A percentile compares a stretch with the other conserved stretches of the same genome.
Conservation (phyloP, 805 yeast genomes). For the Candida michaelii region DNA sequence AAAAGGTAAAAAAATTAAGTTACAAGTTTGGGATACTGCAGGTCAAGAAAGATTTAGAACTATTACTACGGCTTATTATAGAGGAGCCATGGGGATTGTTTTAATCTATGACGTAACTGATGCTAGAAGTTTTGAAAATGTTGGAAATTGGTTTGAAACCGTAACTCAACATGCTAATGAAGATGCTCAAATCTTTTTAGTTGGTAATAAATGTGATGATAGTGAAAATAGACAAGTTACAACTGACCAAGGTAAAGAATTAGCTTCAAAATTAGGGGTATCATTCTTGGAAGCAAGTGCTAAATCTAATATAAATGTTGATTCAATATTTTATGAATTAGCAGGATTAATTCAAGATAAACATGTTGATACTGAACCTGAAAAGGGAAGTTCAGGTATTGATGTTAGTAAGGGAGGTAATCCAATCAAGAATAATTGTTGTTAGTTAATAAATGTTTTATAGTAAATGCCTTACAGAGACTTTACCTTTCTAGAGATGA, state of each 20-base stretch:
- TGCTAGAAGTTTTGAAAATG: conserved; percentile 88
- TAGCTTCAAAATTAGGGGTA: conserved; percentile 82
- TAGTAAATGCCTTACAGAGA: no score
- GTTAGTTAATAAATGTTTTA: conserved; percentile 22
- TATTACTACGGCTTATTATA: conserved; percentile 87
- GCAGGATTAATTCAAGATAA: conserved; percentile 86
- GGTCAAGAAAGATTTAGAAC: conserved; percentile 97
- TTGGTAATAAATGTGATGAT: conserved; percentile 95
- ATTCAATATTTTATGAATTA: conserved; percentile 84
- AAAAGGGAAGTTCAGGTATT: conserved; percentile 25
- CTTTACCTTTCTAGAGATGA: no score
- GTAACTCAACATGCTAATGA: conserved; percentile 96
- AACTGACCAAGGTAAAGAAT: conserved; percentile 83
- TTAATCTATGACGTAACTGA: conserved; percentile 84
- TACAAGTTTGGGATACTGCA: conserved; percentile 97
- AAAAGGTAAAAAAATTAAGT: conserved; percentile 88
- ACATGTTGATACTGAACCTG: conserved; percentile 46
- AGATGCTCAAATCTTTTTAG: conserved; percentile 89
- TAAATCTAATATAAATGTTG: conserved; percentile 88
- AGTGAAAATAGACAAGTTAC: conserved; percentile 82
- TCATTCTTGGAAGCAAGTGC: conserved; percentile 97
- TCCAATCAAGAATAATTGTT: conserved; percentile 36
- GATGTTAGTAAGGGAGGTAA: conserved; percentile 37
- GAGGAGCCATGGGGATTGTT: conserved; percentile 88
- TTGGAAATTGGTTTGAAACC: conserved; percentile 92